Conservation (phyloP, 2,329 filamentous ascomycete genomes). For the Fusarium pseudograminearum region DNA sequence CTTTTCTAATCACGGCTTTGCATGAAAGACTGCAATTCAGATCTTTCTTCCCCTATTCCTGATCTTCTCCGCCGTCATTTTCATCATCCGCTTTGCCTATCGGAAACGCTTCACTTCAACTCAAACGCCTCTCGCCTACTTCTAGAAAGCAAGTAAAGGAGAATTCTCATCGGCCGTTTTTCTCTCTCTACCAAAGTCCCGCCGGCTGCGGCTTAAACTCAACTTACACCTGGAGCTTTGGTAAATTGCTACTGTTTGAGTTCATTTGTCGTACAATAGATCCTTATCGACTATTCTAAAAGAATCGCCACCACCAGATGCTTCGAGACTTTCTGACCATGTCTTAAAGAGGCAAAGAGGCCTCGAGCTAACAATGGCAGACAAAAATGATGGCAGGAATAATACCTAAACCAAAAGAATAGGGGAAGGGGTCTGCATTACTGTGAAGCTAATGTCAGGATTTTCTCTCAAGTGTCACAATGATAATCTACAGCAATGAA, state of each 20-base stretch:
- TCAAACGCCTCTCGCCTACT: constrained; percentile 10
- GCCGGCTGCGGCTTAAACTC: constrained; percentile 14
- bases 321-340: constrained; percentile 31
- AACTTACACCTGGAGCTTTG: not conserved
- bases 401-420: not conserved
- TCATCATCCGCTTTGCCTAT: not conserved
- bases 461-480: constrained; percentile 6
- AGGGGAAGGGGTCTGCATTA: not conserved
- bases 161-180: constrained; percentile 1
- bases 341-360: constrained; percentile 21
- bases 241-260: not conserved
- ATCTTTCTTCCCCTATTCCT: not conserved
- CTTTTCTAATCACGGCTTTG: not conserved
- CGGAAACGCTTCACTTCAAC: not conserved
- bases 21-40: not conserved
- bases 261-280: not conserved
- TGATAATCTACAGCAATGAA: not conserved
- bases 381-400: constrained; percentile 1
- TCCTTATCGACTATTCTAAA: not conserved
- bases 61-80: not conserved
- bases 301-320: constrained; percentile 33
- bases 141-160: constrained; percentile 15
- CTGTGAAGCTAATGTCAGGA: not conserved
- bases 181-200: not conserved
- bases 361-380: constrained; percentile 1